A percentile compares a stretch with the other conserved stretches of the same genome.
These are phyloP conservation scores for Aspergillus nanangensis DNA, from an alignment of 495 filamentous ascomycete genomes.

Conservation along the genomic window DNA sequence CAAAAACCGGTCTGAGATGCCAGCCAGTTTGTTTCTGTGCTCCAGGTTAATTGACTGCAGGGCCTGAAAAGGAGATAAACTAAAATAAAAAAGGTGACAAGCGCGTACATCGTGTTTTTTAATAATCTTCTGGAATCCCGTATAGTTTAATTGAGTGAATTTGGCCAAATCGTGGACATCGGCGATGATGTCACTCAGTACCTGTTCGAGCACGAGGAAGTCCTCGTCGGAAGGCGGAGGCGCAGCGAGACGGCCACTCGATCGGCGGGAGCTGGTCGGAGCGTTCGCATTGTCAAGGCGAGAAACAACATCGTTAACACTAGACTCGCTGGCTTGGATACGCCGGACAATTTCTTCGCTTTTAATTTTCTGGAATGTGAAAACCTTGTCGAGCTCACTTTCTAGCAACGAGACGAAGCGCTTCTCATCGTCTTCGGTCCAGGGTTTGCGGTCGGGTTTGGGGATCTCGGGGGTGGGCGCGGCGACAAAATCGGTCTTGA, in stretches of 20 bases:
- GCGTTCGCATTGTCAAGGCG: constrained; percentile 49
- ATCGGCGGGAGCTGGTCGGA: constrained; percentile 36
- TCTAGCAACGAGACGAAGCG: constrained; percentile 83
- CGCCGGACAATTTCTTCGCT: constrained; percentile 87
- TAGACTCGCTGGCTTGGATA: constrained; percentile 79
- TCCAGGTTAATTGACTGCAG: constrained; percentile 11
- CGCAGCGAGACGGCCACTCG: constrained; percentile 44
- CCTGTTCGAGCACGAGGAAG: constrained; percentile 89
- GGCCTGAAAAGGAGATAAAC: neutral
- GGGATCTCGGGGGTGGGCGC: constrained; percentile 48
- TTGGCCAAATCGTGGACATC: constrained; percentile 98
- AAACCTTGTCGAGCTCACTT: constrained; percentile 91
- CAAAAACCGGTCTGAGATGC: constrained; percentile 92
- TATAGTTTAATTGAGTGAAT: constrained; percentile 98
- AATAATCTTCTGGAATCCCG: constrained; percentile 99
- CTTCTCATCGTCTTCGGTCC: constrained; percentile 91
- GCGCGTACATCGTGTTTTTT: constrained; percentile 93
- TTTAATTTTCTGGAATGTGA: constrained; percentile 93
- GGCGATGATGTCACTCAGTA: constrained; percentile 95
- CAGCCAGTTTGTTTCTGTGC: constrained; percentile 86
- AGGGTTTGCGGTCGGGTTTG: constrained; percentile 58
- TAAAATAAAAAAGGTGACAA: neutral
- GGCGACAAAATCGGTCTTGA: constrained; percentile 68
- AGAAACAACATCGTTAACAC: constrained; percentile 81
- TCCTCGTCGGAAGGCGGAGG: constrained; percentile 70